Evolutionary conservation across 2,329 filamentous ascomycete genomes (phyloP).

Genomic region (Paramyrothecium sp.): DNA sequence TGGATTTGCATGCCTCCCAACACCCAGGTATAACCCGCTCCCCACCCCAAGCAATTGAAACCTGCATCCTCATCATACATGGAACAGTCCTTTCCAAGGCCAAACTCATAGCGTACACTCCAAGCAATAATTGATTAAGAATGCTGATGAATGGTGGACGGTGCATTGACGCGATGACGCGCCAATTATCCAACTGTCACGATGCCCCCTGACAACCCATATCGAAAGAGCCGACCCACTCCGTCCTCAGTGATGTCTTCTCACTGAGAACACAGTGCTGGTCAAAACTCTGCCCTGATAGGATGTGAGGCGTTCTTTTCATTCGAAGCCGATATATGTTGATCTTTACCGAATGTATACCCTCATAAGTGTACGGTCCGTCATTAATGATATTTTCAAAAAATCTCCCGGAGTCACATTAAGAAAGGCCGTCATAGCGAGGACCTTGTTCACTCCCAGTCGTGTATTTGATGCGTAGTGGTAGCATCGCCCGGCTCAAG

Average conservation of each 20-base stretch:
- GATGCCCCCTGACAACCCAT: too few relatives aligned
- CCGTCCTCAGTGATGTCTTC: too few relatives aligned
- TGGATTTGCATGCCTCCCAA: too few relatives aligned
- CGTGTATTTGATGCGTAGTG: too few relatives aligned
- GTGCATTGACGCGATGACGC: background rate
- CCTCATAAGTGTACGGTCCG: background rate
- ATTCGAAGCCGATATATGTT: background rate
- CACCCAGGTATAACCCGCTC: too few relatives aligned
- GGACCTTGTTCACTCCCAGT: background rate
- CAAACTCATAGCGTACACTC: background rate
- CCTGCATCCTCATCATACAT: too few relatives aligned
- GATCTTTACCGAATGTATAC: background rate
- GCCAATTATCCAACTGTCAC: background rate
- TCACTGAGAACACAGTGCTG: too few relatives aligned
- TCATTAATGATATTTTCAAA: background rate
- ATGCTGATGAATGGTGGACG: background rate
- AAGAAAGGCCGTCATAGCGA: background rate
- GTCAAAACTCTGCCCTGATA: background rate
- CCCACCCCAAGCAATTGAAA: too few relatives aligned
- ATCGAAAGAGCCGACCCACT: too few relatives aligned
- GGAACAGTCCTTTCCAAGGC: background rate
- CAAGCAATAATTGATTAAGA: background rate
- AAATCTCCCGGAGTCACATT: background rate
- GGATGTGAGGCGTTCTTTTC: background rate
- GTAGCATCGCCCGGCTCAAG: background rate